Evolutionary conservation across 2,329 filamentous ascomycete genomes (phyloP).

Genomic region (Pyrenophora teres): DNA sequence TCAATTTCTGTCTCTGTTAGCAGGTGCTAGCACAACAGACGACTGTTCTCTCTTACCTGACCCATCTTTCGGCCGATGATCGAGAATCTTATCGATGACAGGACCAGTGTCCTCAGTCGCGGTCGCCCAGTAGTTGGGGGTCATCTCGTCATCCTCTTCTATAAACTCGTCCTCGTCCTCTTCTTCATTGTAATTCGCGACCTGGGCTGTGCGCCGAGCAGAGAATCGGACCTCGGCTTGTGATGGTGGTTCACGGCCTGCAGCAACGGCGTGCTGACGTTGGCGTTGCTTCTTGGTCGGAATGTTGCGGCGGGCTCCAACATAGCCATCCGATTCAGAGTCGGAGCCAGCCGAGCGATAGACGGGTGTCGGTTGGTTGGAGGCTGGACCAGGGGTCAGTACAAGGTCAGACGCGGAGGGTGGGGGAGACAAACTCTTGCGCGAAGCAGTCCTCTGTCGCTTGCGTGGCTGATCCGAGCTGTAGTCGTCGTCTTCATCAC

Average conservation of each 20-base stretch:
- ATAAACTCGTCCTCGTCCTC: slow-evolving; percentile 60
- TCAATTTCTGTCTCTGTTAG: slow-evolving; percentile 43
- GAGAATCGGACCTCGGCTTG: slow-evolving; percentile 89
- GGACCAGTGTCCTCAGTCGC: slow-evolving; percentile 77
- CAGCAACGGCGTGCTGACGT: slow-evolving; percentile 68
- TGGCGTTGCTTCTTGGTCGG: slow-evolving; percentile 75
- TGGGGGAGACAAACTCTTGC: slow-evolving; percentile 59
- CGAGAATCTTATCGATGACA: slow-evolving; percentile 88
- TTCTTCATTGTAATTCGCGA: slow-evolving; percentile 71
- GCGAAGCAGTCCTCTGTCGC: slow-evolving; percentile 68
- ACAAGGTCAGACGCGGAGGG: slow-evolving; percentile 14
- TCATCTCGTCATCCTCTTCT: slow-evolving; percentile 65
- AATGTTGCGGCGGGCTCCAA: slow-evolving; percentile 70
- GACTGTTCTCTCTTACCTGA: slow-evolving; percentile 39
- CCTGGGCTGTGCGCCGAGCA: slow-evolving; percentile 78
- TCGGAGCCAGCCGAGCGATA: slow-evolving; percentile 66
- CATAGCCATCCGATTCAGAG: slow-evolving; percentile 69
- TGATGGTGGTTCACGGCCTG: slow-evolving; percentile 64
- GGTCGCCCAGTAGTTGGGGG: slow-evolving; percentile 71
- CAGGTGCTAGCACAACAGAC: background rate
- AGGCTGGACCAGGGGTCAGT: slow-evolving; percentile 60
- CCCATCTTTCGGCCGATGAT: slow-evolving; percentile 78
- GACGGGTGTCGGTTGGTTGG: slow-evolving; percentile 56
- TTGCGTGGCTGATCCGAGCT: slow-evolving; percentile 64
- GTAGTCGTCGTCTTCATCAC: slow-evolving; percentile 72